phyloP scores from a whole-genome alignment of 1,284 basidiomycete species.

The Cystobasidium slooffiae region DNA sequence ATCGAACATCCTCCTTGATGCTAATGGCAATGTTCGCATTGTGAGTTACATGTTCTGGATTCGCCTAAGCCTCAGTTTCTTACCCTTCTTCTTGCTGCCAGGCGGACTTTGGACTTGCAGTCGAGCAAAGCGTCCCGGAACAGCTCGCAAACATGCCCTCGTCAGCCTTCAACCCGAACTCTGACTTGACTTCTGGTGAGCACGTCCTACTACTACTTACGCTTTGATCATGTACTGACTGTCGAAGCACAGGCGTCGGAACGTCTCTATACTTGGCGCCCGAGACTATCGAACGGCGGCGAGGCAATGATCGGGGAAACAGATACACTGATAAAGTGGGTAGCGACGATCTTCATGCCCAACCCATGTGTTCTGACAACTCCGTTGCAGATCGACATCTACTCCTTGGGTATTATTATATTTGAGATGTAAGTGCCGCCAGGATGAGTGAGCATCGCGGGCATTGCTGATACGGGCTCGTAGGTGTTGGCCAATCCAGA shows the following conservation, averaged over 20 bases:
- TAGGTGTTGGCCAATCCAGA: conserved; percentile 49
- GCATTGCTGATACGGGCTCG: neutral
- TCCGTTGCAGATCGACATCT: conserved; percentile 36
- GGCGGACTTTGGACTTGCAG: conserved; percentile 53
- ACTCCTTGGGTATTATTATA: conserved; percentile 40
- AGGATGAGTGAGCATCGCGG: conserved; percentile 42
- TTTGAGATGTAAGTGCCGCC: conserved; percentile 38
- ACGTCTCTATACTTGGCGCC: conserved; percentile 53
- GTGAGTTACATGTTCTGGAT: conserved; percentile 11
- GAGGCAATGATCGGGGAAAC: neutral
- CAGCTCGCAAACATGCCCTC: conserved; percentile 30
- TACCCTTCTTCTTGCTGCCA: neutral
- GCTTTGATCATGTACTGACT: neutral
- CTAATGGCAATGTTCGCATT: conserved; percentile 51
- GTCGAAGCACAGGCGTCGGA: conserved; percentile 47
- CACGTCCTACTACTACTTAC: neutral
- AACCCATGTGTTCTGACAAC: neutral
- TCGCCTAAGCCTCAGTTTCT: neutral
- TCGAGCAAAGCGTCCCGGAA: conserved; percentile 49
- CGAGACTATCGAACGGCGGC: conserved; percentile 46
- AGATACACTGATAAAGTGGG: conserved; percentile 42
- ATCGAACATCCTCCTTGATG: conserved; percentile 52
- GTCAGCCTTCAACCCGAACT: conserved; percentile 45
- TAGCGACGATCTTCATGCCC: neutral
- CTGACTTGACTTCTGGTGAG: conserved; percentile 52